These are phyloP conservation scores for Apiospora marii DNA, from an alignment of 2,329 filamentous ascomycete species.

Conservation along the genomic window DNA sequence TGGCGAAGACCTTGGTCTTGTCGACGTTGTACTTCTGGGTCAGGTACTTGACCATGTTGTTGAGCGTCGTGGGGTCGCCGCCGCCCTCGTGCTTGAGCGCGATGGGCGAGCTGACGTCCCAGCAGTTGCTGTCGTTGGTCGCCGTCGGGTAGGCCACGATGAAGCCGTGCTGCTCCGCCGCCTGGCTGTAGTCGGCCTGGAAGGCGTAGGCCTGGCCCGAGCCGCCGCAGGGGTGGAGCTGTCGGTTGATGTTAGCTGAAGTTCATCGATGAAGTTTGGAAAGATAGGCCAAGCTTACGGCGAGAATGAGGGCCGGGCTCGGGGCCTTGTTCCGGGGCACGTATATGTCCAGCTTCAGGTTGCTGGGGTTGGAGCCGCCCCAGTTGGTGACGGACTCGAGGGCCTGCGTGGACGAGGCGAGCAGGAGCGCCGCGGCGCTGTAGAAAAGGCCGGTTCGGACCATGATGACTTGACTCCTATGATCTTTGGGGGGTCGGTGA, in stretches of 20 bases:
- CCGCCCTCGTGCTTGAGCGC: constrained; percentile 64
- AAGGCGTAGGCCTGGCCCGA: constrained; percentile 30
- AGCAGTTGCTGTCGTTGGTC: constrained; percentile 46
- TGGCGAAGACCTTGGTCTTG: constrained; percentile 59
- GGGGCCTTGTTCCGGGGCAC: constrained; percentile 29
- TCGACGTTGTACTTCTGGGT: constrained; percentile 61
- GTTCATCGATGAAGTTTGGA: not conserved
- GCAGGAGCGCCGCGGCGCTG: constrained; percentile 2
- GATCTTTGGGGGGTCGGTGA: too few relatives aligned
- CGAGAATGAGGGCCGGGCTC: constrained; percentile 33
- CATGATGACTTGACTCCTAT: not conserved
- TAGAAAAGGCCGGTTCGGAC: not conserved
- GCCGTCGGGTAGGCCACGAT: constrained; percentile 35
- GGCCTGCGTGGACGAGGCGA: constrained; percentile 10
- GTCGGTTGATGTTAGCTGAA: not conserved
- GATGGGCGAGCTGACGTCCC: constrained; percentile 55
- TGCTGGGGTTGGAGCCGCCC: constrained; percentile 22
- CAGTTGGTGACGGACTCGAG: constrained; percentile 19
- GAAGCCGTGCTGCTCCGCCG: constrained; percentile 32
- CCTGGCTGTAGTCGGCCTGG: constrained; percentile 31
- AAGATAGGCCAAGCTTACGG: constrained; percentile 26
- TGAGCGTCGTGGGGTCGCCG: constrained; percentile 63
- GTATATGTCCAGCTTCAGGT: constrained; percentile 26
- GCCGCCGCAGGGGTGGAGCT: constrained; percentile 35
- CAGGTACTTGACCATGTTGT: constrained; percentile 66